A percentile compares a stretch with the other conserved stretches of the same genome.
Conservation (phyloP, 2,329 filamentous ascomycete genomes). For the Fusarium sp. region DNA sequence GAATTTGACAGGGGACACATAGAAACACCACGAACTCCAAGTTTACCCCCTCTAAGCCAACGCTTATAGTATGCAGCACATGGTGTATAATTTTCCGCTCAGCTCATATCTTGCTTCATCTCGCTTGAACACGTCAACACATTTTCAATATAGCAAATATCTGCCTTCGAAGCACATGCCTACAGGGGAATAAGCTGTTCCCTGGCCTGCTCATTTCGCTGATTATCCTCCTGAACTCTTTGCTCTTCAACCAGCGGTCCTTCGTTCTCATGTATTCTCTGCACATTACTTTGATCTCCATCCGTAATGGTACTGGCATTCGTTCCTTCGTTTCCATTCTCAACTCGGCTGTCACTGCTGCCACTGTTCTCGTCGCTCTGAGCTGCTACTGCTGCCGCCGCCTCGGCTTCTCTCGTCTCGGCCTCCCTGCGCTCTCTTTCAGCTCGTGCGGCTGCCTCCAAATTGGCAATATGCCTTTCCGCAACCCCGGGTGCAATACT, state of each 20-base stretch:
- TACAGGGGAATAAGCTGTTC: slow-evolving; percentile 45
- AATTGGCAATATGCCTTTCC: slow-evolving; percentile 72
- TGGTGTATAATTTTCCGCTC: slow-evolving; percentile 41
- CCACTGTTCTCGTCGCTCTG: slow-evolving; percentile 42
- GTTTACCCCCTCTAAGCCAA: slow-evolving; percentile 30
- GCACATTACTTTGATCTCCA: slow-evolving; percentile 20
- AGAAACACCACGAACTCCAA: slow-evolving; percentile 45
- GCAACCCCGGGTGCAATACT: slow-evolving; percentile 76
- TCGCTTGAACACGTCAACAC: slow-evolving; percentile 33
- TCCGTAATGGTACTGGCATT: slow-evolving; percentile 11
- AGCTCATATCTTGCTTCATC: slow-evolving; percentile 32
- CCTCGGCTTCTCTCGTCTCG: slow-evolving; percentile 53
- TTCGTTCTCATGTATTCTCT: slow-evolving; percentile 30
- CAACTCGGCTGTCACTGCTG: slow-evolving; percentile 26
- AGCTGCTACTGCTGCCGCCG: slow-evolving; percentile 47
- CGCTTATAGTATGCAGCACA: slow-evolving; percentile 17
- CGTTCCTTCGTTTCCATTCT: slow-evolving; percentile 17
- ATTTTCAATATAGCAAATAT: slow-evolving; percentile 17
- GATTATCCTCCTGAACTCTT: slow-evolving; percentile 25
- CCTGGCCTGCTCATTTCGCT: slow-evolving; percentile 29
- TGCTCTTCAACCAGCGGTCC: slow-evolving; percentile 16
- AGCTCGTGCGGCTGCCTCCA: slow-evolving; percentile 65
- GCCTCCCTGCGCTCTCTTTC: slow-evolving; percentile 61
- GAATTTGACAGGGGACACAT: slow-evolving; percentile 18
- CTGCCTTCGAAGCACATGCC: neutral